Conservation (phyloP, 2,329 filamentous ascomycete genomes). For the Huntiella decipiens region DNA sequence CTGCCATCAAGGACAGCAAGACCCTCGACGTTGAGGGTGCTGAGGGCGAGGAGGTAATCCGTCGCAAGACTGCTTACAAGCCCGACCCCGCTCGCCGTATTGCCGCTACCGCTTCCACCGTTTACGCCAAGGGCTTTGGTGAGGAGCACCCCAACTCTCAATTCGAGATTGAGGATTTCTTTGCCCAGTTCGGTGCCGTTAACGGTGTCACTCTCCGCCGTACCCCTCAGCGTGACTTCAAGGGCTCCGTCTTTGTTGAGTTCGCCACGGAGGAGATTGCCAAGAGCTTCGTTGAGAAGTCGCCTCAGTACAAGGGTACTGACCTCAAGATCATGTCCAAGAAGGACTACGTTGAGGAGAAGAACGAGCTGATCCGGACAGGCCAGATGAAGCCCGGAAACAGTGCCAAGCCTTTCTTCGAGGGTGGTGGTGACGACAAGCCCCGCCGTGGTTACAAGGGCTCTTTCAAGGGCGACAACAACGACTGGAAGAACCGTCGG, state of each 20-base stretch:
- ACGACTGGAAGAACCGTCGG: constrained; percentile 46
- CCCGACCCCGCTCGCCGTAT: constrained; percentile 35
- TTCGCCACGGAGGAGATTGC: constrained; percentile 64
- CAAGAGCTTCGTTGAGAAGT: constrained; percentile 66
- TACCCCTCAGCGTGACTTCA: constrained; percentile 54
- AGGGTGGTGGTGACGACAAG: constrained; percentile 22
- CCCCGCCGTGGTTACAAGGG: constrained; percentile 22
- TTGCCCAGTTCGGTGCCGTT: constrained; percentile 58
- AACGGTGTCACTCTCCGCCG: constrained; percentile 78
- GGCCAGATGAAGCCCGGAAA: constrained; percentile 46
- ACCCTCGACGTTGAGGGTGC: constrained; percentile 55
- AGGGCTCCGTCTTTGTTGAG: constrained; percentile 91
- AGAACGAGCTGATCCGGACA: constrained; percentile 50
- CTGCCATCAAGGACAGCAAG: constrained; percentile 61
- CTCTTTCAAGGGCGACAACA: constrained; percentile 24
- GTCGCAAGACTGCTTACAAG: constrained; percentile 56
- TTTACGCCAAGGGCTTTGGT: constrained; percentile 92
- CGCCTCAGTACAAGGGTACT: constrained; percentile 67
- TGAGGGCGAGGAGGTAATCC: constrained; percentile 50
- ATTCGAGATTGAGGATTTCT: constrained; percentile 87
- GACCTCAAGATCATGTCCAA: constrained; percentile 74
- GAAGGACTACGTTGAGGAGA: constrained; percentile 66
- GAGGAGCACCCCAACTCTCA: constrained; percentile 68
- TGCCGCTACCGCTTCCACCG: constrained; percentile 50
- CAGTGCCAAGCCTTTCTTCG: constrained; percentile 27